phyloP scores from a whole-genome alignment of 2,329 filamentous ascomycete genomes.

The Thielaviopsis euricoi region DNA sequence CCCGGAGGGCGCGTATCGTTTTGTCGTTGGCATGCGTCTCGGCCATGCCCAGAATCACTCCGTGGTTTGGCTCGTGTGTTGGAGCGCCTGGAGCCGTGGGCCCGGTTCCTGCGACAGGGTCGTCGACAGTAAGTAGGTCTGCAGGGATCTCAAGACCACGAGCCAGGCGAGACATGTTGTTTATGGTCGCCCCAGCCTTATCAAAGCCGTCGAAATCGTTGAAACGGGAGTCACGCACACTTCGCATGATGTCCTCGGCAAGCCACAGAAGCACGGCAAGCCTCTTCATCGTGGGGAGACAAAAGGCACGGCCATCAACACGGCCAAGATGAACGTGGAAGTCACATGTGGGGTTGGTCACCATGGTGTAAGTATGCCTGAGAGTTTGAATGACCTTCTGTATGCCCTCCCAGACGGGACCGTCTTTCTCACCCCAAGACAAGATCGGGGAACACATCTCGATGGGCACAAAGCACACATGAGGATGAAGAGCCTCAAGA shows the following conservation, averaged over 20 bases:
- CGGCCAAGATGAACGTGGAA: slow-evolving; percentile 24
- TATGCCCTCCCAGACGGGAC: not conserved
- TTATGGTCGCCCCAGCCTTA: slow-evolving; percentile 20
- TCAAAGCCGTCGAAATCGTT: slow-evolving; percentile 22
- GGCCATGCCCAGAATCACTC: not conserved
- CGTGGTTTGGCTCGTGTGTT: not conserved
- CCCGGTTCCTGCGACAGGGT: not conserved
- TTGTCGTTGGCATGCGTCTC: not conserved
- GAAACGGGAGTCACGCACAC: slow-evolving; percentile 21
- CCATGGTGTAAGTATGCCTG: slow-evolving; percentile 11
- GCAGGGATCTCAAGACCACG: slow-evolving; percentile 1
- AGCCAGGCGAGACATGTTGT: slow-evolving; percentile 10
- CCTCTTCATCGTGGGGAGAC: slow-evolving; percentile 20
- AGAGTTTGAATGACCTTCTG: not conserved
- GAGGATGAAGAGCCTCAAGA: slow-evolving; percentile 6
- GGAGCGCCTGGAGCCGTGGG: not conserved
- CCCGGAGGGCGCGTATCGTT: slow-evolving; percentile 15
- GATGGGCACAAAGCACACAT: slow-evolving; percentile 20
- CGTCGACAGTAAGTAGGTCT: not conserved
- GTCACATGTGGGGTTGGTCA: slow-evolving; percentile 23
- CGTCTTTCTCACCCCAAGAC: slow-evolving; percentile 15
- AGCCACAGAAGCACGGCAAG: slow-evolving; percentile 22
- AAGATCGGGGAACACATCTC: slow-evolving; percentile 24
- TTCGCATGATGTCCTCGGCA: slow-evolving; percentile 21
- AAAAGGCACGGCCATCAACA: slow-evolving; percentile 18